phyloP scores from a whole-genome alignment of 495 filamentous ascomycete genomes.

The Xylaria telfairii region DNA sequence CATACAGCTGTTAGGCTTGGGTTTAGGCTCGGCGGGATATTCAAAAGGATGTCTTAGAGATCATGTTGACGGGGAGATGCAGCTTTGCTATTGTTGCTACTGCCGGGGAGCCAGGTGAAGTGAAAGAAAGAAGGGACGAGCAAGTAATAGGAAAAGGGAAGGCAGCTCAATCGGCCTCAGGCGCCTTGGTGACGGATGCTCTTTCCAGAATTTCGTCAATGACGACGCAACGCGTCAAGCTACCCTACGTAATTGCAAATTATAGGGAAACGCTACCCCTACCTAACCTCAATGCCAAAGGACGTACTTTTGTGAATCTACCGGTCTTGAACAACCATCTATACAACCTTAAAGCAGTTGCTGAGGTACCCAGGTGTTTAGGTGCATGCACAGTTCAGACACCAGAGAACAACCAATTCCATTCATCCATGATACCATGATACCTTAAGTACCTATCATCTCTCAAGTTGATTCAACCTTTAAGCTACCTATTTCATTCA shows the following conservation, averaged over 20 bases:
- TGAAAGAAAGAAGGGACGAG: neutral
- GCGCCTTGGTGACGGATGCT: neutral
- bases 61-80: neutral
- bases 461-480: neutral
- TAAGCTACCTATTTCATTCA: neutral
- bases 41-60: neutral
- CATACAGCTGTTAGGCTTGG: neutral
- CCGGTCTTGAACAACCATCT: neutral
- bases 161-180: neutral
- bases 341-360: too few species aligned
- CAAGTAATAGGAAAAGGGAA: neutral
- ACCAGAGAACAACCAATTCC: neutral
- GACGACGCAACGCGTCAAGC: neutral
- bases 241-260: neutral
- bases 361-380: too few species aligned
- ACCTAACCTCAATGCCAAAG: neutral
- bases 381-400: constrained; percentile 1
- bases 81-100: neutral
- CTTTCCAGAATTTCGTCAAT: neutral
- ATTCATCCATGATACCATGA: too few species aligned
- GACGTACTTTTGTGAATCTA: neutral
- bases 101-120: neutral
- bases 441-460: too few species aligned
- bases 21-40: neutral
- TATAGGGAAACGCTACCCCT: neutral